Conservation (phyloP, 768 basidiomycete genomes). For the Boletus pseudo-olivaceus region DNA sequence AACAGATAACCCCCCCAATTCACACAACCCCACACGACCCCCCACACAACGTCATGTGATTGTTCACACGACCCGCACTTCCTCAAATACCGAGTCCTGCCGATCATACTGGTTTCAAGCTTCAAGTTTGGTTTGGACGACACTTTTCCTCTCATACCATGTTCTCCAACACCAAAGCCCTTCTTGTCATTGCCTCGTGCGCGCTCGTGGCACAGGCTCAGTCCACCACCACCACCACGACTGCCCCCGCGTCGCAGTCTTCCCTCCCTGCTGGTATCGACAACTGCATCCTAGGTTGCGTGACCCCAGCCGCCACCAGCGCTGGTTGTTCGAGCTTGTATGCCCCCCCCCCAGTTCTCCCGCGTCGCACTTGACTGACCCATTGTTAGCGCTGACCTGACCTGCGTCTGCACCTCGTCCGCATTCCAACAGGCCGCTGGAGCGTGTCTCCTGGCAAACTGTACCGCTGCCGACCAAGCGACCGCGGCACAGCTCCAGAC, state of each 20-base stretch:
- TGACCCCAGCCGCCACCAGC: not conserved
- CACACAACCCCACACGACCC: too few relatives aligned
- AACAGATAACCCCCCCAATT: not conserved
- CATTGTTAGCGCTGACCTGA: constrained; percentile 33
- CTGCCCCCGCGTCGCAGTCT: not conserved
- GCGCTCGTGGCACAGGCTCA: constrained; percentile 24
- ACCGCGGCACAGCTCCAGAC: constrained; percentile 33
- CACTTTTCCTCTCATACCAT: not conserved
- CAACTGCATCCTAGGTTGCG: constrained; percentile 11
- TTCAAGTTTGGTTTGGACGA: not conserved
- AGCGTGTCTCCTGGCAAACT: constrained; percentile 34
- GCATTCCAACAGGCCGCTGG: constrained; percentile 35
- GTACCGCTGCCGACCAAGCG: constrained; percentile 28
- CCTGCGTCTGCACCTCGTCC: constrained; percentile 38
- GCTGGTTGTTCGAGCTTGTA: constrained; percentile 16
- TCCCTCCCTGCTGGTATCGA: constrained; percentile 4
- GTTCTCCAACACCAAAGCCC: constrained; percentile 24
- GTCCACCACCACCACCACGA: not conserved
- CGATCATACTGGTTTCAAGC: rapidly evolving
- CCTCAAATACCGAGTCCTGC: constrained; percentile 13
- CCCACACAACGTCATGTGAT: not conserved
- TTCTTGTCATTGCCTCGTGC: constrained; percentile 13
- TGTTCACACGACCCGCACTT: constrained; percentile 9
- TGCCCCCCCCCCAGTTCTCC: not conserved
- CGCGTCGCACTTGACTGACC: not conserved